Percentiles rank a stretch among this genome's conserved stretches.
phyloP scores from a whole-genome alignment of 2,329 filamentous ascomycete genomes.

The Plectosphaerella sp. region DNA sequence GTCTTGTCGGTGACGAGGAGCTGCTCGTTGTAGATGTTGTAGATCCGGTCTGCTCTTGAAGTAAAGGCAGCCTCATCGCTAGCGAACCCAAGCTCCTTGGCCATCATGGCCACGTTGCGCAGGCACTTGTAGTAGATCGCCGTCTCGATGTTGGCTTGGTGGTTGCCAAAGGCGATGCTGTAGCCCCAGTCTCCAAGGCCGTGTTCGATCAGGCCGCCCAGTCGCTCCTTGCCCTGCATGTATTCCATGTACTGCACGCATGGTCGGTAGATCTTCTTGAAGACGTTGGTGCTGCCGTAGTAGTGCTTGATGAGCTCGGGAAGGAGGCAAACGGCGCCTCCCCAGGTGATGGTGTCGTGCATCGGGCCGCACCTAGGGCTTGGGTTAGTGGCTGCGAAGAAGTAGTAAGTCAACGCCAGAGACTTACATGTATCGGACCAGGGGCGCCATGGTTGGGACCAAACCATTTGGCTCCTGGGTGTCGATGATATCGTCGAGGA shows the following conservation, averaged over 20 bases:
- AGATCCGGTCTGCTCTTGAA: constrained; percentile 22
- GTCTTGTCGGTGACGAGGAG: constrained; percentile 24
- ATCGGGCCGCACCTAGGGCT: constrained; percentile 34
- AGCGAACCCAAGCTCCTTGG: constrained; percentile 18
- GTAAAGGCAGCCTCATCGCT: constrained; percentile 19
- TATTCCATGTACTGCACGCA: constrained; percentile 37
- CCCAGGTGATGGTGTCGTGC: constrained; percentile 41
- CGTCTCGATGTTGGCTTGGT: constrained; percentile 39
- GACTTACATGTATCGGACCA: constrained; percentile 36
- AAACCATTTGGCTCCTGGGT: constrained; percentile 38
- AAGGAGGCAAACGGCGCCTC: constrained; percentile 30
- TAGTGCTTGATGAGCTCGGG: constrained; percentile 31
- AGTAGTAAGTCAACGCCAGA: not conserved
- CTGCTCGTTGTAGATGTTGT: constrained; percentile 25
- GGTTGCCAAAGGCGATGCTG: constrained; percentile 36
- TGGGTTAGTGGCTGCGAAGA: constrained; percentile 1
- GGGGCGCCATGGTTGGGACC: constrained; percentile 41
- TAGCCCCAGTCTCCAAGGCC: constrained; percentile 38
- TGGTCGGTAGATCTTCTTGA: constrained; percentile 28
- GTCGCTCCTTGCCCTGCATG: constrained; percentile 30
- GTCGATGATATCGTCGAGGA: constrained; percentile 40
- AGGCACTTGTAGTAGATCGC: constrained; percentile 37
- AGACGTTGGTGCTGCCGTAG: constrained; percentile 31
- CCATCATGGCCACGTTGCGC: constrained; percentile 28
- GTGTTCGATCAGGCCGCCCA: constrained; percentile 35